These are phyloP conservation scores for Sclerospora graminicola DNA, from an alignment of 352 stramenopile species.

Conservation along the genomic window DNA sequence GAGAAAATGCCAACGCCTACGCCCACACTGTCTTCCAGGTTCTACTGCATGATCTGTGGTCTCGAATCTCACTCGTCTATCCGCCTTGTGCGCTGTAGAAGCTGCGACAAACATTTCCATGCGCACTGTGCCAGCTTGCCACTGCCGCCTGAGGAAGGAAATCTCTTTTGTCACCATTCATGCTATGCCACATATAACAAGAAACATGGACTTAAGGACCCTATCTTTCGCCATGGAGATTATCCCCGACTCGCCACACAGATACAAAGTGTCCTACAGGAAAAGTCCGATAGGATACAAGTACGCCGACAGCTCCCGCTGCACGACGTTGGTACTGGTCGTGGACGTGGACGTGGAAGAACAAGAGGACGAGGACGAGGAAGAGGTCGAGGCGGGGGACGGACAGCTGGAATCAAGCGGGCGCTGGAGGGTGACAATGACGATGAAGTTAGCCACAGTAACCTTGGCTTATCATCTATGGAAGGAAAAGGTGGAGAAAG, in stretches of 20 bases:
- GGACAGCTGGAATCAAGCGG: slow-evolving; percentile 15
- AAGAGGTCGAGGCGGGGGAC: slow-evolving; percentile 16
- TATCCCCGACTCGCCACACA: slow-evolving; percentile 34
- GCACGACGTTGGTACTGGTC: slow-evolving; percentile 2
- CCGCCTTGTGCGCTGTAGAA: slow-evolving; percentile 44
- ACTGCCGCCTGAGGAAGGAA: slow-evolving; percentile 47
- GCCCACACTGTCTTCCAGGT: background rate
- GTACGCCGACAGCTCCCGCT: slow-evolving; percentile 15
- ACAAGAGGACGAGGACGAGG: slow-evolving; percentile 11
- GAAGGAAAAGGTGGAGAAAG: slow-evolving; percentile 5
- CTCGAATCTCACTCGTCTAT: slow-evolving; percentile 11
- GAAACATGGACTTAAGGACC: slow-evolving; percentile 9
- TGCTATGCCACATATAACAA: slow-evolving; percentile 52
- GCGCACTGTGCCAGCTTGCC: slow-evolving; percentile 52
- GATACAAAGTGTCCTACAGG: slow-evolving; percentile 32
- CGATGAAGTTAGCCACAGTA: slow-evolving; percentile 5
- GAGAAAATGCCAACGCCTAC: background rate
- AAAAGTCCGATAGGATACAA: slow-evolving; percentile 22
- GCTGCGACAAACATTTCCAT: slow-evolving; percentile 46
- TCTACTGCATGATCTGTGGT: slow-evolving; percentile 23
- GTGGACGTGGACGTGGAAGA: slow-evolving; percentile 11
- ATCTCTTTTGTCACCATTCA: slow-evolving; percentile 53
- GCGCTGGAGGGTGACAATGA: slow-evolving; percentile 11
- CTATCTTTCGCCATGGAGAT: slow-evolving; percentile 20
- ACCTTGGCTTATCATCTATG: slow-evolving; percentile 10